Base-by-base conservation (phyloP, 768 basidiomycete genomes). In the Hericium coralloides region DNA sequence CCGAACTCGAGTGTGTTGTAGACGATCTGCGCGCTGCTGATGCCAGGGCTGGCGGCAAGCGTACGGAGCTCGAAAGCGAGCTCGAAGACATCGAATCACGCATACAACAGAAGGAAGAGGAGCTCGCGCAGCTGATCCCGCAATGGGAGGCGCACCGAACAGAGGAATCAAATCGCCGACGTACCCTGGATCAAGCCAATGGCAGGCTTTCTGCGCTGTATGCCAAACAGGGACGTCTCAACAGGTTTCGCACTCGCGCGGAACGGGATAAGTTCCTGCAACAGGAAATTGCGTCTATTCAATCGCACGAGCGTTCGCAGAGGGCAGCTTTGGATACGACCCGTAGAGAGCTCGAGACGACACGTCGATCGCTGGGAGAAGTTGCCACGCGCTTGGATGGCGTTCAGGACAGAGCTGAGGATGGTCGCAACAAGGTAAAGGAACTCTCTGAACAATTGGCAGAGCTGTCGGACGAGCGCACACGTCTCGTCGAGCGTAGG, bases 161-260 rank as follows among this genome's bases (percentile, higher is more conserved):
- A 2, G 71, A 66, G 47, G 84, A 80, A 70, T 70, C 67, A 49
- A 66, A 77, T 48, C 82, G 86, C 72, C 80, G 81, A 65, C 79
- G 81, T 50, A 79, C 75, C 25, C 76, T 97, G 61, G 92, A 95
- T 59, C 83, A 85, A 41, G 84, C 84, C 0, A 82, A 80, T 52
- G 85, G 89, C 1, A 79, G 77, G 49, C 72, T 98, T 3, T 77
- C 80, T 0, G 81, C 87, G 0, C 75, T 99, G 1, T 93, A 87
- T 66, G 85, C 89, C 2, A 98, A 98, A 67, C 93, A 92, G 68
- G 94, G 94, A 2, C 87, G 97, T 20, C 76, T 87, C 39, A 82
- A 84, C 52, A 89, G 88, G 64, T 99, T 97, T 74, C 74, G 83
- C 20, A 90, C 89, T 14, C 85, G 85, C 65, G 76, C 79, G 0